Conservation (phyloP, 1,139 yeast species). For the Saccharomyces hybrid region DNA sequence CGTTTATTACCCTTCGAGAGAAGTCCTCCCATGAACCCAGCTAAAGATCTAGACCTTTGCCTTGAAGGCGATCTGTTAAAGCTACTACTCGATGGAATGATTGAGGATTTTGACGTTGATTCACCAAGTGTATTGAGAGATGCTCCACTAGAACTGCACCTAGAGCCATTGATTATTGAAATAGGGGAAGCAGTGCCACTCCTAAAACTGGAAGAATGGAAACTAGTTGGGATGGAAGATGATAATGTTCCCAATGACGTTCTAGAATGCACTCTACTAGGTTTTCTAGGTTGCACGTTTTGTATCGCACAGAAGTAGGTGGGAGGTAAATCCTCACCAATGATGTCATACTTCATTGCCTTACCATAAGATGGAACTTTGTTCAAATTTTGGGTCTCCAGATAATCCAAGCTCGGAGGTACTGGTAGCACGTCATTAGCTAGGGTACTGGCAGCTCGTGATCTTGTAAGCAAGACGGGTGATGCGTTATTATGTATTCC, state of each 20-base stretch:
- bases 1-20: neutral
- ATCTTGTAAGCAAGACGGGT: neutral
- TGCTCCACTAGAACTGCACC: neutral
- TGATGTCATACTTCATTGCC: conserved; percentile 47
- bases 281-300: neutral
- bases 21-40: neutral
- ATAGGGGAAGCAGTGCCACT: neutral
- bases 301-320: conserved; percentile 37
- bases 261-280: neutral
- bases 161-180: neutral
- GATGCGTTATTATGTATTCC: neutral
- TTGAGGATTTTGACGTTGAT: neutral
- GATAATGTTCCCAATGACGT: neutral
- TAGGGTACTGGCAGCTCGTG: neutral
- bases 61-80: neutral
- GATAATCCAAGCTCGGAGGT: conserved; percentile 16
- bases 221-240: conserved; percentile 1
- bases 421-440: neutral
- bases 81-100: neutral
- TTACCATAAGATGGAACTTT: conserved; percentile 73
- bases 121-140: neutral
- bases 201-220: neutral
- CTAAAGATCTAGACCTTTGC: neutral
- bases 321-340: conserved; percentile 47
- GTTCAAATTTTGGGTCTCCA: conserved; percentile 42